Base-by-base conservation (phyloP, 805 yeast genomes). In the Blastobotrys chiropterorum region DNA sequence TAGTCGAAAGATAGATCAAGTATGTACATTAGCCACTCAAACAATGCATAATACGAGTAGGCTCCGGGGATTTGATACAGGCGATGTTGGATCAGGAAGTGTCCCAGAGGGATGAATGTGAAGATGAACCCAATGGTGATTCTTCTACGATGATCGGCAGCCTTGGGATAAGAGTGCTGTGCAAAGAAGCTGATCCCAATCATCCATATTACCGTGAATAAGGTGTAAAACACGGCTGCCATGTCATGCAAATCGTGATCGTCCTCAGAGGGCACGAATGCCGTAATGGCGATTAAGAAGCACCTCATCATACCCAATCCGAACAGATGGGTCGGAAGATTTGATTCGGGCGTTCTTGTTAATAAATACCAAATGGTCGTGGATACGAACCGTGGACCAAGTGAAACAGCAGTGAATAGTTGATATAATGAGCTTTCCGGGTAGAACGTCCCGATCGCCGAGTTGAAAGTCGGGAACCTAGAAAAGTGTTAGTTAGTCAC, bases 261-360 rank as follows among this genome's bases (percentile, higher is more conserved):
- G 40, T 59, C 64, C 16, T 15, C 82, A 2, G 89, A 83, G 0
- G 96, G 86, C 54, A 89, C 84, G 63, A 85, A 89, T 2, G 85
- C 90, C 88, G 90, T 84, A 3, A 94, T 94, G 62, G 92, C 90
- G 61, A 92, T 85, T 0, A 90, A 80, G 40, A 85, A 75, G 0
- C 94, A 85, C 68, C 95, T 76, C 1, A 80, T 44, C 1, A 82
- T 51, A 16, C 95, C 96, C 55, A 20, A 75, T 78, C 46, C 72
- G 56, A 44, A 39, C 2, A 61, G 43, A 1, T 26, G 11, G 7
- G 11, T 26, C 20, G 55, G 47, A 16, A 50, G 44, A 2, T 16
- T 6, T n/a, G 40, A 44, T 3, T 19, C 17, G 4, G 38, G 19
- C 3, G 55, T 50, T 20, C 42, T 2, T 5, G 50, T 42, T 20